Evolutionary conservation across 2,329 filamentous ascomycete genomes (phyloP), one percentile per base, ranked within the genome.

Genomic region (Dichotomopilus funicola): DNA sequence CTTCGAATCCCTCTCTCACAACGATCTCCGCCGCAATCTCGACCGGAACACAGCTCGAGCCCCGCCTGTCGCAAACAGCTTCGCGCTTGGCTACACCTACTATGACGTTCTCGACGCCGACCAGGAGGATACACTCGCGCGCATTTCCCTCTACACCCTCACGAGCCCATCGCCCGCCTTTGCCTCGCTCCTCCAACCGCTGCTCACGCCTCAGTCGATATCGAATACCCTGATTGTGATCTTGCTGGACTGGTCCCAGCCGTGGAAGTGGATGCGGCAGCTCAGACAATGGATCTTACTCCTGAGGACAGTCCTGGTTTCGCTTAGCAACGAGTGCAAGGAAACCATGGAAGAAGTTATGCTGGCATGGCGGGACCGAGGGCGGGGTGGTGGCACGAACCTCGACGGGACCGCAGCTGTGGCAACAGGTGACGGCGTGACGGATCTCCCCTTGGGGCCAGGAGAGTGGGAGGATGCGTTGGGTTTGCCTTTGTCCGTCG

Each of bases 401-500:
- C 70, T 86, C 7, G 85, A 89, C 64, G 81, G 81, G 27, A 83
- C 79, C 2, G 73, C 73, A 27, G 78, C 78, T 11, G 75, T 81
- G n/a, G 75, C 82, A 3, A 77, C 78, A 9, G 76, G 76, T 35
- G 86, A 88, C 56, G 81, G 79, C 4, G 84, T 88, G 57, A 82
- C 87, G 33, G 82, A 84, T 46, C 77, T 95, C 59, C 91, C 91
- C 1, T 72, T 92, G 1, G 91, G 91, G 0, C 89, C 88, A 1
- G 91, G 92, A 53, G 91, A 96, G 72, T 96, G 91, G 89, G 89
- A 95, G 61, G 91, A 95, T 66, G 89, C 86, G 5, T 73, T 96
- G 7, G 91, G 91, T 0, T 73, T 99, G 54, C 90, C 91, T 0
- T 75, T 99, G 40, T 95, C 89, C 66, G 88, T 99, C 7, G 91